phyloP scores from a whole-genome alignment of 371 early-diverging fungal genomes.

The Spiromyces aspiralis region DNA sequence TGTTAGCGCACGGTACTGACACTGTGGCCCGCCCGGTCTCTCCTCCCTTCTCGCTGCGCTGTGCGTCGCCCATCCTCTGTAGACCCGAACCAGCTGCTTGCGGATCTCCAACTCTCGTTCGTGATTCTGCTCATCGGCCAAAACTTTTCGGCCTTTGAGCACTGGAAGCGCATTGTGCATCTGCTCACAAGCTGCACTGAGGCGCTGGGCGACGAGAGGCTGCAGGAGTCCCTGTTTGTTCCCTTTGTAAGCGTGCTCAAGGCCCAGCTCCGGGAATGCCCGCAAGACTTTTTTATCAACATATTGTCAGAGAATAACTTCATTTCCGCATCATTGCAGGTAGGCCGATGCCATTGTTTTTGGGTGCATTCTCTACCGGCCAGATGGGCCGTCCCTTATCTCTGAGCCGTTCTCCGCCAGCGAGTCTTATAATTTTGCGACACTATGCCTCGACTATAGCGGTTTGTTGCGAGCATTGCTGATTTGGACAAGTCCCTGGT shows the following conservation, averaged over 20 bases:
- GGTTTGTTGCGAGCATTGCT: conserved; percentile 27
- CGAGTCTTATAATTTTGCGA: neutral
- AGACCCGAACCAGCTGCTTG: conserved; percentile 37
- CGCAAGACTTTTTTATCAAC: conserved; percentile 61
- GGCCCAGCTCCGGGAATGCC: conserved; percentile 57
- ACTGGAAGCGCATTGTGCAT: conserved; percentile 69
- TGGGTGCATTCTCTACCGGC: neutral
- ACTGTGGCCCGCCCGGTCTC: no score
- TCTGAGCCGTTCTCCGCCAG: neutral
- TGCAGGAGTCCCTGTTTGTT: neutral
- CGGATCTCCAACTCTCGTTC: conserved; percentile 69
- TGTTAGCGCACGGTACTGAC: no score
- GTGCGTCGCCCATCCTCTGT: neutral
- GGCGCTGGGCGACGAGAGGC: conserved; percentile 24
- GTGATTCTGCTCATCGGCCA: conserved; percentile 65
- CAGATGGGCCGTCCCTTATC: neutral
- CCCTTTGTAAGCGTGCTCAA: conserved; percentile 30
- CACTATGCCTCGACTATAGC: conserved; percentile 1
- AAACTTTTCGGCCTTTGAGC: conserved; percentile 70
- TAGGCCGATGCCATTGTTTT: conserved; percentile 3
- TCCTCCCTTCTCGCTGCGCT: no score
- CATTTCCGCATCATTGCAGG: conserved; percentile 34
- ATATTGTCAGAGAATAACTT: conserved; percentile 57
- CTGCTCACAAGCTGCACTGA: conserved; percentile 50
- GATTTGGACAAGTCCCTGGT: conserved; percentile 5